Percentiles rank a stretch among this genome's conserved stretches.
phyloP scores from a whole-genome alignment of 352 stramenopile genomes.

The Phytophthora tentaculata region DNA sequence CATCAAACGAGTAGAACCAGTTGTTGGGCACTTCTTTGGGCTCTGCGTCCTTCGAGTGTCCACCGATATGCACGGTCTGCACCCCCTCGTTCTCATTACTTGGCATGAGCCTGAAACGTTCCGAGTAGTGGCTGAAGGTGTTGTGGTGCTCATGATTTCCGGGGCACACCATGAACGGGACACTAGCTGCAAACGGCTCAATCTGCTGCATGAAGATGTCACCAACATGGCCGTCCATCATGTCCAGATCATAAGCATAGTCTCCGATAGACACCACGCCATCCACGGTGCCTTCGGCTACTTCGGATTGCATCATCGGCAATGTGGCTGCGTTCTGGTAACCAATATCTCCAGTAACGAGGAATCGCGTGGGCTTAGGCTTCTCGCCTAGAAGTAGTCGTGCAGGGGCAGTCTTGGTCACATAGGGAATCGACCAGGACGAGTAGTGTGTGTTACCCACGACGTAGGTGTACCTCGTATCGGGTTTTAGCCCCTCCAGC shows the following conservation, averaged over 20 bases:
- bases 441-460: constrained; percentile 72
- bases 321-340: constrained; percentile 87
- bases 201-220: constrained; percentile 93
- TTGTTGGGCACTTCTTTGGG: constrained; percentile 74
- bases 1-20: constrained; percentile 90
- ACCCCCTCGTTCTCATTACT: constrained; percentile 68
- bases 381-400: constrained; percentile 19
- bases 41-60: constrained; percentile 19
- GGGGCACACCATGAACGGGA: constrained; percentile 90
- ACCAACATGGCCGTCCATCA: constrained; percentile 77
- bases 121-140: constrained; percentile 84
- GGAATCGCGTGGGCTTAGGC: constrained; percentile 64
- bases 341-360: constrained; percentile 87
- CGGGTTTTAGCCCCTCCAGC: constrained; percentile 63
- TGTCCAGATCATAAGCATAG: constrained; percentile 89
- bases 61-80: constrained; percentile 50
- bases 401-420: constrained; percentile 66
- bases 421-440: constrained; percentile 79
- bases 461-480: constrained; percentile 78
- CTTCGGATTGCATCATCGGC: constrained; percentile 87
- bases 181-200: constrained; percentile 73
- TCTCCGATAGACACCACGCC: constrained; percentile 86
- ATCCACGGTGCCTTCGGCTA: constrained; percentile 74
- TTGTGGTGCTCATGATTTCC: constrained; percentile 92
- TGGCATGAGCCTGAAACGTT: constrained; percentile 86